Base-by-base conservation (phyloP, 768 basidiomycete genomes). In the Boletus sensibilis region DNA sequence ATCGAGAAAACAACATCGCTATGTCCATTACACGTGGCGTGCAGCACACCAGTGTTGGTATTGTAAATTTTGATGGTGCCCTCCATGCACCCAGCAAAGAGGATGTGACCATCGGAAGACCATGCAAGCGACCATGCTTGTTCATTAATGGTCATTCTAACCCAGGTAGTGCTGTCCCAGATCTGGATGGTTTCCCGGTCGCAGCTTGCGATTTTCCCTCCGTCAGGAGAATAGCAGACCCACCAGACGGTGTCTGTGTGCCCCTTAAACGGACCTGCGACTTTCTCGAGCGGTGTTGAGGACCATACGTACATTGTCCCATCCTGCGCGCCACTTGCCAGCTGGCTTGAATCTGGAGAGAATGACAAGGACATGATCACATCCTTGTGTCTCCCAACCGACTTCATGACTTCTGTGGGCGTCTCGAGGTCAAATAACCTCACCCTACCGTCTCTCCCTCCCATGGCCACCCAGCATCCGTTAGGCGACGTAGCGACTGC, bases 111-210 rank as follows among this genome's bases (percentile, higher is more conserved):
- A 8, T 60, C 58, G 2, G 45, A 11, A 27, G 64, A 57, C 66
- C 66, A 68, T 14, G 43, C 59, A 20, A 68, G 58, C 16, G 67
- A 68, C 64, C 64, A 63, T 1, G 64, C 64, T 27, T n/a, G 16
- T 18, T 55, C 64, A 1, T 6, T 5, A 37, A 66, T 57, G 14
- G 27, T 2, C 8, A 52, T 4, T 1, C 38, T 39, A 3, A 33
- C 21, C 42, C 66, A 49, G 18, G 51, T 53, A 16, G 33, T 18
- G 8, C 18, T 33, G 11, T 68, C 47, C 66, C 66, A 57, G 21
- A 67, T 50, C 41, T 53, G 60, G 13, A 67, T 50, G 5, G 25
- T n/a, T 23, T 55, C 58, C 6, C 61, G 43, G 35, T 67, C 66
- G 29, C 66, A 63, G 35, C 57, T 63, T 33, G 66, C 66, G 7